Base-by-base conservation (phyloP, 352 stramenopile species). In the Phytophthora fragariaefolia region DNA sequence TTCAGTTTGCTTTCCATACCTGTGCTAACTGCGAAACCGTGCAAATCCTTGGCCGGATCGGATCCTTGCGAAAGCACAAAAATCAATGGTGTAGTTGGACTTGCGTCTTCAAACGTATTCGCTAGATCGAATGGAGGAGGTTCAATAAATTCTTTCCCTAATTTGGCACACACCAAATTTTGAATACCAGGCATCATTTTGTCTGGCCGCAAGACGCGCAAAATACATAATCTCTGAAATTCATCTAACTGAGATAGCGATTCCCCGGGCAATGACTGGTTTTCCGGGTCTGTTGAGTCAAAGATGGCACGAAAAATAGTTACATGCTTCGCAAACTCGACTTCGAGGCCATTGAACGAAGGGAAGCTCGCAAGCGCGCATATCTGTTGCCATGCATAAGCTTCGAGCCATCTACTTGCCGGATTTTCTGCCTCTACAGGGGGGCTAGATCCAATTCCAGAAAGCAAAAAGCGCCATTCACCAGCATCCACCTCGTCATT, bases 51-150 rank as follows among this genome's bases (percentile, higher is more conserved):
- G 3, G 95, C 97, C 9, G 95, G 95, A 66, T 98, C 95, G 1
- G 94, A 97, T 24, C 95, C 95, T 52, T 94, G 95, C 3, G 91
- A 98, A 0, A 98, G 73, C 34, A 98, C 91, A 32, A 98, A 98
- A 38, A 98, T 98, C 6, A 97, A 77, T 6, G 95, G 95, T 6
- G 94, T 98, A 10, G 73, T 90, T 12, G 92, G 79, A 26, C 76
- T 95, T 28, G 96, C 87, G 49, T 98, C 94, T 12, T 87, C 82
- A 57, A 98, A 98, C n/a, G 97, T 96, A 34, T 96, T 95, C 22
- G 87, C 90, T 60, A 98, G 79, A 45, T 96, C 90, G 34, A 97
- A 97, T 17, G 89, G 83, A 3, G 95, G 95, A 1, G 91, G 91
- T 69, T 98, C 92, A 13, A 97, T 97, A 45, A 98, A 98, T 23